These are phyloP conservation scores for Beauveria sp. DNA, from an alignment of 2,329 filamentous ascomycete genomes.

Conservation along the genomic window DNA sequence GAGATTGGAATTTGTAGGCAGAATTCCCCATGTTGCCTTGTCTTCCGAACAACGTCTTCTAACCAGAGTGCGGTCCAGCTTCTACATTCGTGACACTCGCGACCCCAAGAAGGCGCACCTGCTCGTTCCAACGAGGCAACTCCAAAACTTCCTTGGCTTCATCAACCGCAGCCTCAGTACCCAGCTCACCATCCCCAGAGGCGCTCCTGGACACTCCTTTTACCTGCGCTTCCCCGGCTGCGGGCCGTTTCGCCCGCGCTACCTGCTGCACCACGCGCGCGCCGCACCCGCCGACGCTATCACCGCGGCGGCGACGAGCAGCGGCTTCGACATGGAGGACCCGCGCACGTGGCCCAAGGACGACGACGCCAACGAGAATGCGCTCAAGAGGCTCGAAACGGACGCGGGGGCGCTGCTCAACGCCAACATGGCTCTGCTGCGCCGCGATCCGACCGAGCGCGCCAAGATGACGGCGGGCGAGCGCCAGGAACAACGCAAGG, in stretches of 20 bases:
- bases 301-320: slow-evolving; percentile 35
- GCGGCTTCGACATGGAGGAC: slow-evolving; percentile 22
- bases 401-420: neutral
- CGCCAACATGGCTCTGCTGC: slow-evolving; percentile 5
- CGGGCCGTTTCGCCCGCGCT: slow-evolving; percentile 57
- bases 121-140: slow-evolving; percentile 60
- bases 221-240: slow-evolving; percentile 53
- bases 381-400: neutral
- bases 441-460: neutral
- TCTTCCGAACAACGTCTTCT: neutral
- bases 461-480: neutral
- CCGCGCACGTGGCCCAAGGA: slow-evolving; percentile 1
- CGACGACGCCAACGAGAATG: neutral
- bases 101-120: slow-evolving; percentile 47
- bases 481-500: slow-evolving; percentile 41
- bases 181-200: slow-evolving; percentile 49
- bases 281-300: neutral
- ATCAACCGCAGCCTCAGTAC: slow-evolving; percentile 55
- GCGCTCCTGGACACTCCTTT: slow-evolving; percentile 47
- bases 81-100: slow-evolving; percentile 54
- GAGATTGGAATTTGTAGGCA: slow-evolving; percentile 71
- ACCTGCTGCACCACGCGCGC: slow-evolving; percentile 59
- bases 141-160: slow-evolving; percentile 53
- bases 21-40: neutral
- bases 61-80: slow-evolving; percentile 35